Percentiles rank a stretch among this genome's conserved stretches.
These are phyloP conservation scores for Backusella liffmaniae DNA, from an alignment of 192 early-diverging fungal species.

Conservation along the genomic window DNA sequence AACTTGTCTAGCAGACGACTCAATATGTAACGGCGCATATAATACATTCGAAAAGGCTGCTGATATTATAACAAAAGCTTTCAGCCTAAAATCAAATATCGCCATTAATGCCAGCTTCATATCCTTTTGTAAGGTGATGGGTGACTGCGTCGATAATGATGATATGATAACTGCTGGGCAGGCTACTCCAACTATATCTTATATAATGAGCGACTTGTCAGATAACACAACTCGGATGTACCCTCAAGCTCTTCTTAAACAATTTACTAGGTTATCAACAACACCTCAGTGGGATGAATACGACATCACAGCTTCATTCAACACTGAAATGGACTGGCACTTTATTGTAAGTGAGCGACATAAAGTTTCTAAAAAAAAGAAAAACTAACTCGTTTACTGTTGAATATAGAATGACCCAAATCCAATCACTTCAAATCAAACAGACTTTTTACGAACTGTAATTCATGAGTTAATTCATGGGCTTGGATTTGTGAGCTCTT, in stretches of 20 bases:
- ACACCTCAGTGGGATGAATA: conserved; percentile 19
- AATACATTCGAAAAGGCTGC: conserved; percentile 20
- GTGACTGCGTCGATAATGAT: conserved; percentile 12
- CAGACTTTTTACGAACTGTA: conserved; percentile 38
- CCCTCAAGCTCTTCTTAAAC: conserved; percentile 44
- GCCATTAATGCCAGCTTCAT: conserved; percentile 37
- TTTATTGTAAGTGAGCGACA: conserved; percentile 24
- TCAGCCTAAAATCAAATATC: conserved; percentile 28
- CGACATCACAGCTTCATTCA: conserved; percentile 42
- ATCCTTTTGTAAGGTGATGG: conserved; percentile 29
- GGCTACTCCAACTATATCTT: conserved; percentile 32
- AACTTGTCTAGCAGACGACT: neutral
- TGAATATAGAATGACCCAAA: conserved; percentile 18
- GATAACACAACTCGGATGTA: conserved; percentile 39
- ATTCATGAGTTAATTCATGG: conserved; percentile 47
- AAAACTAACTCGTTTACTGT: neutral
- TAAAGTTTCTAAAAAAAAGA: neutral
- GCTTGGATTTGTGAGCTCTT: conserved; percentile 39
- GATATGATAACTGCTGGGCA: conserved; percentile 22
- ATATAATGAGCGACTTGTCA: conserved; percentile 24
- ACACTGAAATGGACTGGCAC: conserved; percentile 32
- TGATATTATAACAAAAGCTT: conserved; percentile 27
- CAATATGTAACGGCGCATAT: conserved; percentile 21
- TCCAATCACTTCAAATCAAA: conserved; percentile 25
- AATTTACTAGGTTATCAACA: conserved; percentile 21